Base-by-base conservation (phyloP, 2,329 filamentous ascomycete species). In the Pseudogymnoascus sp. region DNA sequence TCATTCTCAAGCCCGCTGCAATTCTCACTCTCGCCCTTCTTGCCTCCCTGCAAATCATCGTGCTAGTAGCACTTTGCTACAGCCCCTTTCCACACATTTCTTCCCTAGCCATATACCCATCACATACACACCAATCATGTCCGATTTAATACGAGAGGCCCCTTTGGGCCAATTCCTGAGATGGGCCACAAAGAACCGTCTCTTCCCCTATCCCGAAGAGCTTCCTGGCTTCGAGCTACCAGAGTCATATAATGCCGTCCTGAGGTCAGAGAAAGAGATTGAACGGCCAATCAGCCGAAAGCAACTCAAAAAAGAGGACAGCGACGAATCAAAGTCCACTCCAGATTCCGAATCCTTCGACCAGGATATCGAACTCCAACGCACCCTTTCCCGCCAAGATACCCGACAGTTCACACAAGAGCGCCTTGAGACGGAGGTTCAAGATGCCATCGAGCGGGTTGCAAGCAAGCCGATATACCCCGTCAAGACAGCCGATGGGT, bases 181-280 rank as follows among this genome's bases (percentile, higher is more conserved):
- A 66, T 81, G 75, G 66, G 58, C 79, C 60, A 82, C 82, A 2
- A 71, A 72, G 32, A 83, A 83, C 67, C 76, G 72, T 41, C 68
- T 80, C 43, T 74, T 87, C 11, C 76, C 78, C 62, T 86, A 86
- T 63, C 82, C 83, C 14, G 84, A 86, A 73, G 84, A 87, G 64
- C 74, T 74, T 62, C 65, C 78, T 20, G 81, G 74, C 65, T 87
- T 85, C 65, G 67, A 78, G 62, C 73, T 81, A 4, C 83, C 82
- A 2, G 63, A 65, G 54, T 66, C 67, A 30, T 80, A 80, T 64
- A 70, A 67, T 6, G 65, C 69, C 1, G 20, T 67, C 6, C 64
- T 70, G 30, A 69, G 71, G 60, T 64, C 64, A 30, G 64, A 58
- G 32, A 59, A 38, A 37, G 63, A 41, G 39, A 41, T 38, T 20